Conservation (phyloP, 1,284 basidiomycete species). For the Puccinia novopanici region DNA sequence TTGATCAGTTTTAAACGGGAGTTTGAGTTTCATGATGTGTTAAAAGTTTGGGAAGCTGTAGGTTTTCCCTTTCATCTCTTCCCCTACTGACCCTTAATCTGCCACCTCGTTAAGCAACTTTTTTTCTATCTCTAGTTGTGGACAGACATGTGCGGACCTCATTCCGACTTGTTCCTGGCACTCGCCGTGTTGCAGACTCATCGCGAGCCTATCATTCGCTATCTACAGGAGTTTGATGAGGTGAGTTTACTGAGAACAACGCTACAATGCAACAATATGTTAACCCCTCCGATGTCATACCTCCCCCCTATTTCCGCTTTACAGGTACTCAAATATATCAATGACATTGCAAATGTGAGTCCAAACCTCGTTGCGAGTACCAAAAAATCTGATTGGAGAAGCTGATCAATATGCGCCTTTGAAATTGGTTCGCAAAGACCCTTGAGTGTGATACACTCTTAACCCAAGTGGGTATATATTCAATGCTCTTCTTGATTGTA, state of each 20-base stretch:
- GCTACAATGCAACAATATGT: background rate
- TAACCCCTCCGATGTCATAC: background rate
- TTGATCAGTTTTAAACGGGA: conserved; percentile 19
- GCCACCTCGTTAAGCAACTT: background rate
- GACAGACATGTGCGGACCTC: conserved; percentile 83
- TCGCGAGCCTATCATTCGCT: conserved; percentile 86
- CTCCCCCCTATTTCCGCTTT: background rate
- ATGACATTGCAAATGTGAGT: conserved; percentile 53
- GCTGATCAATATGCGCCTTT: background rate
- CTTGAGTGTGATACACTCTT: conserved; percentile 48
- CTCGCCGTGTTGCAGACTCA: conserved; percentile 91
- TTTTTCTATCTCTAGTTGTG: conserved; percentile 66
- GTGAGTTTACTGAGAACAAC: conserved; percentile 31
- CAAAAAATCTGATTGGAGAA: background rate
- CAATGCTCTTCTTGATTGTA: background rate
- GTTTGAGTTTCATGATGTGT: conserved; percentile 62
- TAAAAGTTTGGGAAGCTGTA: conserved; percentile 78
- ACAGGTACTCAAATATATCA: conserved; percentile 71
- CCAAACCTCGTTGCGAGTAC: background rate
- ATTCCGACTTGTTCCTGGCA: conserved; percentile 91
- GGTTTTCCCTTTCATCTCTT: background rate
- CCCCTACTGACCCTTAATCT: background rate
- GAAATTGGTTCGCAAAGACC: conserved; percentile 1
- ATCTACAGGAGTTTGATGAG: conserved; percentile 74
- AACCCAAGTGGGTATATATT: conserved; percentile 29